Conservation (phyloP, 805 yeast genomes). For the Ogataea minuta region DNA sequence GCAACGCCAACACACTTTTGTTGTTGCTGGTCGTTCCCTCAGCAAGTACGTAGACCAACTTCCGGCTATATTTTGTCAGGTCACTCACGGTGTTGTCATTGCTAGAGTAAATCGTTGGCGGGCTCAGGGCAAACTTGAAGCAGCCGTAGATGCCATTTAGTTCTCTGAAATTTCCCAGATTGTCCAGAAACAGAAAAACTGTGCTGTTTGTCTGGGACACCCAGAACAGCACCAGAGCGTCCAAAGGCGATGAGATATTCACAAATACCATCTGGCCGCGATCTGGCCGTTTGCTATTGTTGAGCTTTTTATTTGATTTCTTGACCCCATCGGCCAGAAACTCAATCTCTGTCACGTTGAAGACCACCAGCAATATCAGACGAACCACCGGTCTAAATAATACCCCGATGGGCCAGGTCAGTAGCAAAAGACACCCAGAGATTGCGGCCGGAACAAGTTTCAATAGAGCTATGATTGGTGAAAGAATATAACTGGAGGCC, state of each 20-base stretch:
- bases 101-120: constrained; percentile 6
- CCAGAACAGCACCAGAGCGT: constrained; percentile 39
- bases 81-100: constrained; percentile 13
- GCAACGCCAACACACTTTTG: constrained; percentile 64
- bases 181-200: constrained; percentile 22
- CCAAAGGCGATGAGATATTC: constrained; percentile 61
- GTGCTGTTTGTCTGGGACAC: constrained; percentile 10
- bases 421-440: constrained; percentile 8
- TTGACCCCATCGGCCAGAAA: constrained; percentile 49
- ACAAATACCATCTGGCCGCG: constrained; percentile 51
- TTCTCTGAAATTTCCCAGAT: constrained; percentile 9
- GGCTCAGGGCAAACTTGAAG: constrained; percentile 21
- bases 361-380: constrained; percentile 33
- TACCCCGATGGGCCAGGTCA: constrained; percentile 16
- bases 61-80: constrained; percentile 33
- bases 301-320: constrained; percentile 37
- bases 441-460: constrained; percentile 32
- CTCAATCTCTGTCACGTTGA: constrained; percentile 30
- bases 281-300: constrained; percentile 35
- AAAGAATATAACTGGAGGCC: constrained; percentile 9
- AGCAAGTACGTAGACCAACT: constrained; percentile 54
- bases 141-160: constrained; percentile 16
- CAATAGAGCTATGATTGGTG: constrained; percentile 25
- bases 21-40: constrained; percentile 91
- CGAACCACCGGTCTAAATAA: constrained; percentile 16